phyloP scores from a whole-genome alignment of 768 basidiomycete genomes.

The Phylloporus arenicola region DNA sequence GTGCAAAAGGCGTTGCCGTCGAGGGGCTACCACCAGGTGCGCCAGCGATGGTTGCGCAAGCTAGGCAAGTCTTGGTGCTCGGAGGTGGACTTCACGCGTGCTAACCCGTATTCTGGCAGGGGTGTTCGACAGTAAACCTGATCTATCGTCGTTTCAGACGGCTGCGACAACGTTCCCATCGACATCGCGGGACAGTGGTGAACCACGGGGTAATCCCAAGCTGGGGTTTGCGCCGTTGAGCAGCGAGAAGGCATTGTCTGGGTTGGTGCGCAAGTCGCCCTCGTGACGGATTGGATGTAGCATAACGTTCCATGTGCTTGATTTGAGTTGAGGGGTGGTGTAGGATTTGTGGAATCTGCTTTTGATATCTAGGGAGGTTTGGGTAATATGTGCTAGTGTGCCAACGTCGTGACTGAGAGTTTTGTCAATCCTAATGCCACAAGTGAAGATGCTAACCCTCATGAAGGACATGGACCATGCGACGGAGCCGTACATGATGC shows the following conservation, averaged over 20 bases:
- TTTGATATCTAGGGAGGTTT: not conserved
- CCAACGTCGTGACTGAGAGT: not conserved
- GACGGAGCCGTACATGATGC: too few relatives aligned
- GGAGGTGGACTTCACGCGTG: not conserved
- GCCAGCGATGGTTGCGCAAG: conserved; percentile 40
- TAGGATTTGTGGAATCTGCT: conserved; percentile 2
- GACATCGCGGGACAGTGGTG: conserved; percentile 9
- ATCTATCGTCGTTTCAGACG: conserved; percentile 31
- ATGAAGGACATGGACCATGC: too few relatives aligned
- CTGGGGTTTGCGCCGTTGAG: conserved; percentile 35
- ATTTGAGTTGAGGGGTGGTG: conserved; percentile 7
- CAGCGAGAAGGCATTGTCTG: conserved; percentile 30
- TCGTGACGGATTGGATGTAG: conserved; percentile 10
- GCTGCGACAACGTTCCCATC: conserved; percentile 14
- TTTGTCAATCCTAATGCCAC: too few relatives aligned
- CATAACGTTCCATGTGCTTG: conserved; percentile 9
- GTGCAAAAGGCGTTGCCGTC: conserved; percentile 38
- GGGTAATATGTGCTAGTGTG: not conserved
- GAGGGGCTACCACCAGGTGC: conserved; percentile 39
- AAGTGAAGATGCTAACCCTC: too few relatives aligned
- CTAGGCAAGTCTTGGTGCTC: conserved; percentile 22
- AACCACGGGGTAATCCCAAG: conserved; percentile 33
- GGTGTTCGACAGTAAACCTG: conserved; percentile 35
- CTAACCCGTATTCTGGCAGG: conserved; percentile 12
- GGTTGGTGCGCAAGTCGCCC: conserved; percentile 18